phyloP scores from a whole-genome alignment of 2,329 filamentous ascomycete genomes.

The Hypocrella siamensis region DNA sequence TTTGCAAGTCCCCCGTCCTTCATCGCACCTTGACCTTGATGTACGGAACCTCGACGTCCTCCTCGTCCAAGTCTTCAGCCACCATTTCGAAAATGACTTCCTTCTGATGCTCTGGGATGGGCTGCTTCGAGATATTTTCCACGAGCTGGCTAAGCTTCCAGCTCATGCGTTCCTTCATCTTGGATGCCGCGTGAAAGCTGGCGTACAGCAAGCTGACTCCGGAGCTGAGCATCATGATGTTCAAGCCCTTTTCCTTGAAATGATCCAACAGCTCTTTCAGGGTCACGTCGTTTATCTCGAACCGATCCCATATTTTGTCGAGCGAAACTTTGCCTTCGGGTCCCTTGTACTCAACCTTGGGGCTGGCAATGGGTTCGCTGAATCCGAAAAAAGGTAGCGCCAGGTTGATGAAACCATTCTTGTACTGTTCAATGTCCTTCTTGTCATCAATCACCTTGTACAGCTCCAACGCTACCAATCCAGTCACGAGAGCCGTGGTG shows the following conservation, averaged over 20 bases:
- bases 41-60: conserved; percentile 95
- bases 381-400: conserved; percentile 96
- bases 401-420: conserved; percentile 96
- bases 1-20: conserved; percentile 4
- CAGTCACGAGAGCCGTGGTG: conserved; percentile 88
- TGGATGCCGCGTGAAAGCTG: conserved; percentile 67
- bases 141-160: conserved; percentile 83
- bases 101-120: conserved; percentile 79
- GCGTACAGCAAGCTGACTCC: conserved; percentile 91
- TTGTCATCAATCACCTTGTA: conserved; percentile 97
- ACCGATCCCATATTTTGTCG: conserved; percentile 97
- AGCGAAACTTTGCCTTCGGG: conserved; percentile 65
- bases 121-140: conserved; percentile 80
- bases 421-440: conserved; percentile 94
- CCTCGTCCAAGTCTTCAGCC: conserved; percentile 71
- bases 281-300: conserved; percentile 77
- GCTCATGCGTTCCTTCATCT: conserved; percentile 65
- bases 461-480: conserved; percentile 79
- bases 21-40: conserved; percentile 65
- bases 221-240: conserved; percentile 88
- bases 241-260: conserved; percentile 69
- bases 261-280: conserved; percentile 68
- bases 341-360: conserved; percentile 79
- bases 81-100: conserved; percentile 96
- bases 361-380: conserved; percentile 87